Evolutionary conservation across 768 basidiomycete genomes (phyloP).

Genomic region (Tylopilus subfusipes): DNA sequence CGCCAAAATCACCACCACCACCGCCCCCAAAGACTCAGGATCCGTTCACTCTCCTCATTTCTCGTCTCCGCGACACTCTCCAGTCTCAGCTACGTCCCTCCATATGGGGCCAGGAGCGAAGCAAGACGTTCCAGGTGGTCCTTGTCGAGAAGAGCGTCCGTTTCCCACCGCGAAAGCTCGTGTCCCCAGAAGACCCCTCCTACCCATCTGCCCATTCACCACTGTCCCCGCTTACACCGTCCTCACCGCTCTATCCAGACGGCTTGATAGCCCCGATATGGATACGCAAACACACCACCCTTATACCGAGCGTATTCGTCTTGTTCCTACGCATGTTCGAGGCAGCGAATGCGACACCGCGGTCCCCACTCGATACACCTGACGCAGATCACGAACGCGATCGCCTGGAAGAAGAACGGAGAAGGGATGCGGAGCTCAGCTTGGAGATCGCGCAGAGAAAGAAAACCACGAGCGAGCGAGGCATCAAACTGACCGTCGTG

Average conservation of each 20-base stretch:
- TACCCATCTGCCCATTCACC: constrained; percentile 74
- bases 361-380: constrained; percentile 53
- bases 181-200: constrained; percentile 53
- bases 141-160: constrained; percentile 81
- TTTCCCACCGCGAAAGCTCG: constrained; percentile 84
- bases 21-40: constrained; percentile 43
- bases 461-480: constrained; percentile 74
- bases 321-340: constrained; percentile 86
- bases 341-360: constrained; percentile 40
- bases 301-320: constrained; percentile 91
- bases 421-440: constrained; percentile 71
- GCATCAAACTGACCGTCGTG: constrained; percentile 92
- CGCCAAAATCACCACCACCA: constrained; percentile 9
- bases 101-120: constrained; percentile 71
- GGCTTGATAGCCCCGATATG: constrained; percentile 97
- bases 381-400: constrained; percentile 55
- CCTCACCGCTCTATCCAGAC: constrained; percentile 90
- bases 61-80: constrained; percentile 68
- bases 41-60: constrained; percentile 55
- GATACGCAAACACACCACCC: constrained; percentile 92
- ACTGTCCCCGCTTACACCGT: constrained; percentile 84
- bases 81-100: constrained; percentile 57
- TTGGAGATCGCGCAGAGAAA: constrained; percentile 78
- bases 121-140: constrained; percentile 69
- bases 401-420: constrained; percentile 64